Evolutionary conservation across 805 yeast genomes (phyloP), one percentile per base, ranked within the genome.

Genomic region (Sungouiella blattae): DNA sequence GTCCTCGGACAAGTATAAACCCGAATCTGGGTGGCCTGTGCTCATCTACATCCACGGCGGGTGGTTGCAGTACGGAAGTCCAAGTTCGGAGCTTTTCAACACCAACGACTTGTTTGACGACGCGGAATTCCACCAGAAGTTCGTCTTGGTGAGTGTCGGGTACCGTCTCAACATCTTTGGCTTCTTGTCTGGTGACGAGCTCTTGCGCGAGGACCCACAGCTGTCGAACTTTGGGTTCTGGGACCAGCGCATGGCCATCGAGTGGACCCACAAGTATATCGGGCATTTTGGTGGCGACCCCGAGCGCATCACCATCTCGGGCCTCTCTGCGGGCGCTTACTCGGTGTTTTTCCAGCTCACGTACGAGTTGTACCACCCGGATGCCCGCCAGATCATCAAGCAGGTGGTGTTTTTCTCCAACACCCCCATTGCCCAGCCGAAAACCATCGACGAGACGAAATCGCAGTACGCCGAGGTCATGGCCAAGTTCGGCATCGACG

Each of bases 251-350:
- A 37, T 55, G 23, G 77, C 71, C 1, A 46, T 73, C 4, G 63
- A 65, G 43, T 75, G 79, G 80, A 63, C 64, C 3, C 57, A 59
- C 30, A 44, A 56, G 36, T 53, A 69, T 46, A 72, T 75, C 36
- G 36, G 37, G 16, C 48, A 62, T 28, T 70, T 73, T 48, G 77
- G 77, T 13, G 78, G 78, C 20, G 67, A 74, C 46, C 56, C 67
- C 0, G 55, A 53, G 11, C 50, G 53, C 25, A 57, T 75, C 21
- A 63, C 77, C 0, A 52, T 71, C 21, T 61, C 67, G 24, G 79
- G 79, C 5, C 57, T 71, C 28, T 60, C 70, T 23, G 75, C 78
- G 4, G 80, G 79, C 5, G 59, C 68, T 11, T 15, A 22, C 16
- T 61, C 69, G 5, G 57, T 69, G 2, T 62, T 63, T 32, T 64